Evolutionary conservation across 139 green algal genomes (phyloP).

Genomic region (Chlorella sp.): DNA sequence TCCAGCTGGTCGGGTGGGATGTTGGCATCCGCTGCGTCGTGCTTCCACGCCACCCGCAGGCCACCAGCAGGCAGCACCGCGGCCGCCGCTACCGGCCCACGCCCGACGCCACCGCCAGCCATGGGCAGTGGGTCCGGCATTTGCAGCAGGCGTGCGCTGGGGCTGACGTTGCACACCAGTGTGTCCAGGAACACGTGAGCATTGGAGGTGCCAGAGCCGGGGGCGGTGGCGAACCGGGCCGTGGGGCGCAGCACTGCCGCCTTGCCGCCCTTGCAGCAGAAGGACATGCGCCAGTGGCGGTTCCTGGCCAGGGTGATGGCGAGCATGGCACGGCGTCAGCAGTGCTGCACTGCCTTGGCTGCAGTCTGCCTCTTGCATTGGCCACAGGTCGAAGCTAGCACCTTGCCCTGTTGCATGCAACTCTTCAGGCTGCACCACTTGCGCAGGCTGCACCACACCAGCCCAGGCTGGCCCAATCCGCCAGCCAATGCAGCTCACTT

Average conservation of each 20-base stretch:
- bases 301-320: constrained; percentile 39
- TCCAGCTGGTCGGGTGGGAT: background rate
- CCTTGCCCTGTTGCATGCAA: too few relatives aligned
- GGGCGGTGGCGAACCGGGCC: constrained; percentile 50
- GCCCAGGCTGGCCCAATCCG: too few relatives aligned
- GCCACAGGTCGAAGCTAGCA: too few relatives aligned
- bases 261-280: constrained; percentile 82
- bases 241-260: constrained; percentile 61
- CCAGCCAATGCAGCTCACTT: constrained; percentile 17
- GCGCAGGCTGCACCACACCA: too few relatives aligned
- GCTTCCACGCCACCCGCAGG: constrained; percentile 16
- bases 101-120: background rate
- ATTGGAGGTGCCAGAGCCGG: constrained; percentile 4
- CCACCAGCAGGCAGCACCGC: background rate
- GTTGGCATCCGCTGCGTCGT: background rate
- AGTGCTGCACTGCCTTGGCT: background rate
- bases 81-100: background rate
- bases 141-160: constrained; percentile 51
- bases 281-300: constrained; percentile 81
- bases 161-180: constrained; percentile 75
- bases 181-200: constrained; percentile 66
- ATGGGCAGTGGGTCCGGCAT: constrained; percentile 25
- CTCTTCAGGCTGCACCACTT: too few relatives aligned
- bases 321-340: too few relatives aligned
- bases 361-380: too few relatives aligned